These are phyloP conservation scores for Oryza rufipogon DNA, from an alignment of 176 grass and related monocot genomes.

Conservation along the genomic window DNA sequence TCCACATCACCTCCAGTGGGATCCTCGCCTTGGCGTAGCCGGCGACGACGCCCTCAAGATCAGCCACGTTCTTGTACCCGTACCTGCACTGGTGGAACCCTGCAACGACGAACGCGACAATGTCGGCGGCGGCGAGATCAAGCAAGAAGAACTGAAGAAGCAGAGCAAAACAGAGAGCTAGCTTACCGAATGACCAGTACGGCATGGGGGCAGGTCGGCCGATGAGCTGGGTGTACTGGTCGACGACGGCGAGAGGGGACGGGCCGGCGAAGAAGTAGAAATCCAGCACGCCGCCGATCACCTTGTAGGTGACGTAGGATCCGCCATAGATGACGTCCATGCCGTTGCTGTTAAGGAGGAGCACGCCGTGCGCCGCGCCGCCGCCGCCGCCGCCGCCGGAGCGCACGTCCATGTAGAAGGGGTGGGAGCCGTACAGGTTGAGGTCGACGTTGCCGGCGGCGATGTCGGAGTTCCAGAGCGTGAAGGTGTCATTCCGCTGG, in stretches of 20 bases:
- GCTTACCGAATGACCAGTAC: slow-evolving; percentile 85
- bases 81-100: slow-evolving; percentile 89
- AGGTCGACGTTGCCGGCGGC: slow-evolving; percentile 12
- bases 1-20: slow-evolving; percentile 95
- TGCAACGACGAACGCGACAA: slow-evolving; percentile 15
- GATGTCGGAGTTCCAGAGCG: slow-evolving; percentile 85
- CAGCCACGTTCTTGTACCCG: slow-evolving; percentile 67
- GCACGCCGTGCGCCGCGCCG: slow-evolving; percentile 66
- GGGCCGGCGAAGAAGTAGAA: slow-evolving; percentile 89
- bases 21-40: slow-evolving; percentile 77
- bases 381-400: not conserved
- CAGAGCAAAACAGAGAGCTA: not conserved
- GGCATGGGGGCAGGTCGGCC: slow-evolving; percentile 79
- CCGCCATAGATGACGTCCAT: slow-evolving; percentile 87
- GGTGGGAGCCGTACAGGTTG: slow-evolving; percentile 88
- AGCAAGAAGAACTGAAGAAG: not conserved
- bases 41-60: slow-evolving; percentile 70
- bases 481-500: slow-evolving; percentile 61
- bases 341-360: slow-evolving; percentile 91
- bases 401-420: slow-evolving; percentile 89
- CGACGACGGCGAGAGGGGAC: slow-evolving; percentile 59
- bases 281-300: slow-evolving; percentile 88
- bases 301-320: slow-evolving; percentile 68
- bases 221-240: slow-evolving; percentile 90
- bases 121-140: not conserved